phyloP scores from a whole-genome alignment of 768 basidiomycete species.

The Phylloporus sp. region DNA sequence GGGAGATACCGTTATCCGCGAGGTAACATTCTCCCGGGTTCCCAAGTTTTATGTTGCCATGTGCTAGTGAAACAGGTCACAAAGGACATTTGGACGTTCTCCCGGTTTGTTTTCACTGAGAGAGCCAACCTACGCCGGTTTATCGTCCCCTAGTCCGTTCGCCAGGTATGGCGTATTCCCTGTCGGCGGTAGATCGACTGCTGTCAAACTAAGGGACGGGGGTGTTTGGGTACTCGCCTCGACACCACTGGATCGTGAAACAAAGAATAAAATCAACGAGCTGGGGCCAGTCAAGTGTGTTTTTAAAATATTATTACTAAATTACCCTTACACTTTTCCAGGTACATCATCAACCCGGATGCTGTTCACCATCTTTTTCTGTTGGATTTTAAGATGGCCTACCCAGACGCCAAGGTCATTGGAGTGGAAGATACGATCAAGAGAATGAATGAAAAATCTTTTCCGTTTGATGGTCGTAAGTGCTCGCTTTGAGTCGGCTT shows the following conservation, averaged over 20 bases:
- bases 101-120: slow-evolving; percentile 38
- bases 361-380: slow-evolving; percentile 58
- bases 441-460: slow-evolving; percentile 48
- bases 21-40: slow-evolving; percentile 27
- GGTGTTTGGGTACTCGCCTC: slow-evolving; percentile 84
- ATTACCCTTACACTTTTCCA: slow-evolving; percentile 17
- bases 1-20: slow-evolving; percentile 41
- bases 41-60: neutral
- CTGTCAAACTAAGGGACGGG: slow-evolving; percentile 62
- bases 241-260: slow-evolving; percentile 62
- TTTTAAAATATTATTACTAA: neutral
- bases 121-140: neutral
- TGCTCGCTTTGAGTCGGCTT: slow-evolving; percentile 1
- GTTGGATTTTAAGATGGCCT: slow-evolving; percentile 64
- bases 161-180: slow-evolving; percentile 63
- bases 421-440: slow-evolving; percentile 55
- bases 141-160: slow-evolving; percentile 51
- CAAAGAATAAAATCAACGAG: slow-evolving; percentile 55
- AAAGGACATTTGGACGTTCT: slow-evolving; percentile 62
- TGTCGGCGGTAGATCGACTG: slow-evolving; percentile 81
- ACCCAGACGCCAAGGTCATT: slow-evolving; percentile 66
- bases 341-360: slow-evolving; percentile 59
- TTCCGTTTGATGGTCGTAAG: slow-evolving; percentile 64
- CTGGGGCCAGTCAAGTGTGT: slow-evolving; percentile 66
- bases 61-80: slow-evolving; percentile 35